Percentiles rank a stretch among this genome's conserved stretches.
These are phyloP conservation scores for Tulasnella sp. DNA, from an alignment of 768 basidiomycete genomes.

Conservation along the genomic window DNA sequence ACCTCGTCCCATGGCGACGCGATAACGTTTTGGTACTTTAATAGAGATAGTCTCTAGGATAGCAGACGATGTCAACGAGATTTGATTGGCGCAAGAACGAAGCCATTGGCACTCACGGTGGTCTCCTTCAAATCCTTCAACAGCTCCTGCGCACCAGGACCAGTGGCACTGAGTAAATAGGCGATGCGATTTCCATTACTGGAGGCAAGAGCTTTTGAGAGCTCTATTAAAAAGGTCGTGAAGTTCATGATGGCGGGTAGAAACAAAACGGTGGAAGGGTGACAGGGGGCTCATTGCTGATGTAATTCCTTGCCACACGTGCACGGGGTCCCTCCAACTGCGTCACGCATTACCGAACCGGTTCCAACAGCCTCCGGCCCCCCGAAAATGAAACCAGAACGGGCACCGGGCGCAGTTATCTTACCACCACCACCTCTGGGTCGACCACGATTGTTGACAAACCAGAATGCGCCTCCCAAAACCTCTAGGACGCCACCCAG, in stretches of 20 bases:
- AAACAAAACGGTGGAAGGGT: not conserved
- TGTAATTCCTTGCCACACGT: not conserved
- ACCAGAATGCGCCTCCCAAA: not conserved
- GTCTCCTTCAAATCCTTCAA: conserved; percentile 16
- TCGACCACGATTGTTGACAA: not conserved
- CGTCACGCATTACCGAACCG: not conserved
- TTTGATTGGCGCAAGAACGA: not conserved
- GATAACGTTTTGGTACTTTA: conserved; percentile 49
- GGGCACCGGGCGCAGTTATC: not conserved
- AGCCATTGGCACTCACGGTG: conserved; percentile 6
- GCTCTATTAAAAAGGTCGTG: conserved; percentile 13
- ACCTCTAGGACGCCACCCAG: not conserved
- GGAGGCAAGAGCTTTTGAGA: conserved; percentile 12
- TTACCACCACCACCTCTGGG: not conserved
- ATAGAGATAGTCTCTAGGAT: conserved; percentile 21
- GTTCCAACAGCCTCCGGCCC: not conserved
- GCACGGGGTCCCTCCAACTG: not conserved
- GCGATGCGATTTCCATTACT: conserved; percentile 14
- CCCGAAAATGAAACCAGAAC: not conserved
- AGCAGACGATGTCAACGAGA: not conserved
- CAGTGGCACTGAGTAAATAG: conserved; percentile 6
- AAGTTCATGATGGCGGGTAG: not conserved
- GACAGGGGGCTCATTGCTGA: not conserved
- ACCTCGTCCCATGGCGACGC: conserved; percentile 78
- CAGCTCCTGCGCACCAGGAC: conserved; percentile 9